Evolutionary conservation across 306 rosid genomes (phyloP).

Genomic region (Malus domestica): DNA sequence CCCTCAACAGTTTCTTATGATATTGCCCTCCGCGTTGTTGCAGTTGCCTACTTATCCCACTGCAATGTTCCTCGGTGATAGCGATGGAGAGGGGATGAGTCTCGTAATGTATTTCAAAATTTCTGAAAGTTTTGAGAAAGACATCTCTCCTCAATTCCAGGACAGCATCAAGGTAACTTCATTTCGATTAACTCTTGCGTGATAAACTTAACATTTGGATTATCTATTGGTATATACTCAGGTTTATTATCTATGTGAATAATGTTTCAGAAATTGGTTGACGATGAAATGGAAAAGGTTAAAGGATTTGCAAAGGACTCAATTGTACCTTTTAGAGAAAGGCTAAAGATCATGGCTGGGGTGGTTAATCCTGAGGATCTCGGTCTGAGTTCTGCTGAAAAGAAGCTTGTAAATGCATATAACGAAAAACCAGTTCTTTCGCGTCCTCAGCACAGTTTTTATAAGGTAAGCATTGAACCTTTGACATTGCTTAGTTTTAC

Average conservation of each 20-base stretch:
- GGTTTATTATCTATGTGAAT: neutral
- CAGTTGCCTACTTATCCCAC: conserved; percentile 96
- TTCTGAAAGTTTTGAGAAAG: conserved; percentile 54
- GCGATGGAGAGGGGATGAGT: conserved; percentile 91
- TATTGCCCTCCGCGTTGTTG: conserved; percentile 13
- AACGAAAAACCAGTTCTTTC: conserved; percentile 92
- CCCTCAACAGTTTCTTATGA: neutral
- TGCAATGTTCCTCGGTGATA: conserved; percentile 80
- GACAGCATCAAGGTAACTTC: conserved; percentile 67
- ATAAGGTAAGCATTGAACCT: conserved; percentile 33
- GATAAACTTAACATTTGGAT: neutral
- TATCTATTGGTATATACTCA: neutral
- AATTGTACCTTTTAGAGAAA: conserved; percentile 67
- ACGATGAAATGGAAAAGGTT: conserved; percentile 75
- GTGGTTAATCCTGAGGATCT: conserved; percentile 82
- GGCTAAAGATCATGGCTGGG: conserved; percentile 88
- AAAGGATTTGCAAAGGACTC: conserved; percentile 88
- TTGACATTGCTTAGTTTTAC: neutral
- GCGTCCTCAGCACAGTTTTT: conserved; percentile 88
- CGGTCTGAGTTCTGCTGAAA: conserved; percentile 68
- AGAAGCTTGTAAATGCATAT: conserved; percentile 70
- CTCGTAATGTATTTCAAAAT: conserved; percentile 72
- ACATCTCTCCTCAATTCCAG: conserved; percentile 65
- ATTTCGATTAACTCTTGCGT: neutral
- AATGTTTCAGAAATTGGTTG: conserved; percentile 63